Evolutionary conservation across 768 basidiomycete species (phyloP), one percentile per base, ranked within the genome.

Genomic region (Agaricus blazei): DNA sequence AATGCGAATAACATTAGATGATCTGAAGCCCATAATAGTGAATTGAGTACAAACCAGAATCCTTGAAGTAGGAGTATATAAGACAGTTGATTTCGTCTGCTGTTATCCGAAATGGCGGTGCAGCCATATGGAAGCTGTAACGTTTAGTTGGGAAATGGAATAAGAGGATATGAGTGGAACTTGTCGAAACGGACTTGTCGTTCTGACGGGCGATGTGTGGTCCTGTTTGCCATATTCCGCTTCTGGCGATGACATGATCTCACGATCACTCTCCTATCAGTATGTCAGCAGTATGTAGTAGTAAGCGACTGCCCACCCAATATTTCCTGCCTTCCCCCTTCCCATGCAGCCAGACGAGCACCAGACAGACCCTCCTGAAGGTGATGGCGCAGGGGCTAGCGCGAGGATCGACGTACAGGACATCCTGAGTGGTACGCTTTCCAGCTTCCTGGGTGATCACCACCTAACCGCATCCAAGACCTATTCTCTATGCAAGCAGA

Each of bases 81-180:
- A 93, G 81, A 63, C 86, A 89, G 66, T 93, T 93, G 58, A 93
- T 77, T 66, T 93, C 88, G 60, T 92, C 90, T 37, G 90, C 86
- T 40, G 84, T 82, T 59, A 91, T 86, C 31, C 78, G 76, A 47
- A 87, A 78, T 48, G 79, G 77, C 52, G 76, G 70, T 42, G 69
- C 67, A 64, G 76, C 74, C 67, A 70, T 72, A 58, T 37, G 48
- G 15, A 31, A 37, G 19, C 42, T 24, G 42, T n/a, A 28, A 28
- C 38, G 19, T n/a, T 26, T 23, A 14, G 7, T 15, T 46, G 24
- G n/a, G 27, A 34, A 34, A n/a, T 38, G n/a, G 42, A 34, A 38
- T 26, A 41, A 19, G 15, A 36, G 29, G 47, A 40, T 41, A 19
- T 41, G 40, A 7, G n/a, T 46, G 46, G 7, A 8, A 42, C 23